Conservation (phyloP, 1,284 basidiomycete species). For the Singerocomus rubriflavus region DNA sequence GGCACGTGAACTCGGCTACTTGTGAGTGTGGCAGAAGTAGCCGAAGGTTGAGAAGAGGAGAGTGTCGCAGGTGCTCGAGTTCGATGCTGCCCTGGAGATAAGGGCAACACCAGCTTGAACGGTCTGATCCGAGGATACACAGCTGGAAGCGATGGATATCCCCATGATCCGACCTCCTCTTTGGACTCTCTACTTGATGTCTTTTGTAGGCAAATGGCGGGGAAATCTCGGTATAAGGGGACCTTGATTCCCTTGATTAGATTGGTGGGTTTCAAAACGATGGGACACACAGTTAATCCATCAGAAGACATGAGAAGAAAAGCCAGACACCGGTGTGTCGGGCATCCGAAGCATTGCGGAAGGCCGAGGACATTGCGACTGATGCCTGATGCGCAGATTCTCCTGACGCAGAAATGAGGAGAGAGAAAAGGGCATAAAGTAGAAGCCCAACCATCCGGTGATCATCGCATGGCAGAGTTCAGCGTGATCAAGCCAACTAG, state of each 20-base stretch:
- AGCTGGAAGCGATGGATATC: neutral
- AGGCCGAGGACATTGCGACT: neutral
- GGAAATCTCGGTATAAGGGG: neutral
- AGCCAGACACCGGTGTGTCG: neutral
- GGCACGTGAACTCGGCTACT: neutral
- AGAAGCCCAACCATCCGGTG: neutral
- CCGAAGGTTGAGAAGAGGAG: neutral
- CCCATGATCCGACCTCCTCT: neutral
- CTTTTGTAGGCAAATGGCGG: neutral
- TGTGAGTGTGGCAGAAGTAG: neutral
- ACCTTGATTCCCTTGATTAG: neutral
- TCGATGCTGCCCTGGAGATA: neutral
- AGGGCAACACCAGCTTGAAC: conserved; percentile 1
- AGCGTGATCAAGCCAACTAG: neutral
- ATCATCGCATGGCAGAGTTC: too few relatives aligned
- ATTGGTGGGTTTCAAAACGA: neutral
- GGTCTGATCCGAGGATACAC: neutral
- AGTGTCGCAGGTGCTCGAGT: neutral
- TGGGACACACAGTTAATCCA: neutral
- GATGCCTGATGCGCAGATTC: neutral
- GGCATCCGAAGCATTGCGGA: neutral
- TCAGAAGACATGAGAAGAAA: conserved; percentile 2
- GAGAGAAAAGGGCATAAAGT: neutral
- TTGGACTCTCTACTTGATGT: neutral
- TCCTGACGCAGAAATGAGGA: neutral